Percentiles rank a stretch among this genome's conserved stretches.
Conservation (phyloP, 768 basidiomycete genomes). For the Russula griseocarnosa region DNA sequence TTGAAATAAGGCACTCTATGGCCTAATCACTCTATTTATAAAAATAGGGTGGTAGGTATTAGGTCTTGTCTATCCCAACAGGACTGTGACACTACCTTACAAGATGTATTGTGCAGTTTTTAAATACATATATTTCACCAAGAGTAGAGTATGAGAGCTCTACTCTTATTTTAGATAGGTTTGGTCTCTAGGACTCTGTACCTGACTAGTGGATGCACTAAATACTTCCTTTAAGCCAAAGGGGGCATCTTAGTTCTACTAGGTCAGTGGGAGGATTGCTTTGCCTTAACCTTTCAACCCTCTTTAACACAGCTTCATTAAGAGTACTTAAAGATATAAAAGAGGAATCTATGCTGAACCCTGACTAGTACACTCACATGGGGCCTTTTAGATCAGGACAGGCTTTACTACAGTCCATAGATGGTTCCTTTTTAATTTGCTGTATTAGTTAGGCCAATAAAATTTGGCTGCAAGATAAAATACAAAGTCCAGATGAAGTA, state of each 20-base stretch:
- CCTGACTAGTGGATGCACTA: conserved; percentile 11
- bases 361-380: conserved; percentile 19
- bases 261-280: not conserved
- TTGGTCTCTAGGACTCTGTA: not conserved
- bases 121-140: not conserved
- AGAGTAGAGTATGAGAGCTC: not conserved
- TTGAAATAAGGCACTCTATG: not conserved
- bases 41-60: not conserved
- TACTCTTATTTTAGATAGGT: no score
- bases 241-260: conserved; percentile 5
- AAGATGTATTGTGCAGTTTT: not conserved
- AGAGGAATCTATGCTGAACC: conserved; percentile 10
- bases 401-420: conserved; percentile 2
- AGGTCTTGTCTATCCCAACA: not conserved
- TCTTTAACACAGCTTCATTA: not conserved
- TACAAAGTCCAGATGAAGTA: not conserved
- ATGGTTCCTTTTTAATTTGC: not conserved
- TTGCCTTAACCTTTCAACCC: conserved; percentile 10
- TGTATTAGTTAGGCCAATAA: not conserved
- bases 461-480: not conserved
- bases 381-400: conserved; percentile 16
- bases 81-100: not conserved
- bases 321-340: not conserved
- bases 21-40: not conserved
- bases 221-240: conserved; percentile 10